Conservation (phyloP, 768 basidiomycete species). For the Thelephora ganbajun region DNA sequence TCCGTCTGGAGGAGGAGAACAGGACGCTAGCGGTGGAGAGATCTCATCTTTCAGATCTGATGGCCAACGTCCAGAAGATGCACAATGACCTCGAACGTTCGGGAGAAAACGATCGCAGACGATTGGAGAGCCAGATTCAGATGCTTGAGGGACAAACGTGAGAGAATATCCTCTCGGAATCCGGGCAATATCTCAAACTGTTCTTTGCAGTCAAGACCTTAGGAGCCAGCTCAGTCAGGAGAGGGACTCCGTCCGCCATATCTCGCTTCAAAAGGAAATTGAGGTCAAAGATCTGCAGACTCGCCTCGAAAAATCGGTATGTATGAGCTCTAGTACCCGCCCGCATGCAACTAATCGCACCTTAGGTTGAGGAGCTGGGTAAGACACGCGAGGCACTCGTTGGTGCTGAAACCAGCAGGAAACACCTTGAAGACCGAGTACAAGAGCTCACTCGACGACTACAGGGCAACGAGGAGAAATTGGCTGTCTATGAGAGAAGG, state of each 20-base stretch:
- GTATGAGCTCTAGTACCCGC: conserved; percentile 13
- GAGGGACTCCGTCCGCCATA: conserved; percentile 57
- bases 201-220: conserved; percentile 49
- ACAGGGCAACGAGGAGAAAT: conserved; percentile 71
- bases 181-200: not conserved
- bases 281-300: conserved; percentile 64
- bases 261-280: conserved; percentile 69
- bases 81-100: conserved; percentile 78
- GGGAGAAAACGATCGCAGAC: conserved; percentile 67
- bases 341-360: not conserved
- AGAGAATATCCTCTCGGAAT: conserved; percentile 12
- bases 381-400: conserved; percentile 59
- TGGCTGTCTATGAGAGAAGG: conserved; percentile 75
- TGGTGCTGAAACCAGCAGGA: conserved; percentile 65
- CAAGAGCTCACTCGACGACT: conserved; percentile 48
- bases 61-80: conserved; percentile 84
- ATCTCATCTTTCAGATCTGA: conserved; percentile 74
- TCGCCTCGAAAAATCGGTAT: conserved; percentile 57
- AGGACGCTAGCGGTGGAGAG: conserved; percentile 66
- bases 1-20: conserved; percentile 77
- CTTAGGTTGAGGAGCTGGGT: conserved; percentile 46
- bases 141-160: conserved; percentile 71
- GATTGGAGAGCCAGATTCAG: conserved; percentile 69
- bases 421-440: conserved; percentile 61
- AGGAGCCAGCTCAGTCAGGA: conserved; percentile 58